Base-by-base conservation (phyloP, 331 rosid genomes). In the Arachis monticola region DNA sequence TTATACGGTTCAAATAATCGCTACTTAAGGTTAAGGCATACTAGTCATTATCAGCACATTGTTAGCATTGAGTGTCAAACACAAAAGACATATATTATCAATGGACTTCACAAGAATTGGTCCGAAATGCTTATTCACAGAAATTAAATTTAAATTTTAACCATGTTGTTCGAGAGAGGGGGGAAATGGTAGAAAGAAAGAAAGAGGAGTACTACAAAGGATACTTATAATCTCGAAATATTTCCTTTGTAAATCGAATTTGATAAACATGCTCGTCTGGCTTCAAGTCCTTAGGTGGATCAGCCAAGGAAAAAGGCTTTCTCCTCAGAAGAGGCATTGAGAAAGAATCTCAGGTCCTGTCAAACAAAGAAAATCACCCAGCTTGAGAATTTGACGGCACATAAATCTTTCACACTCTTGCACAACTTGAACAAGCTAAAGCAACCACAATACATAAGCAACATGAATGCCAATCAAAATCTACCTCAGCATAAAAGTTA, bases 201-300 rank as follows among this genome's bases (percentile, higher is more conserved):
- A 67, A 71, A 69, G 40, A 35, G 53, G 35, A 74, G 14, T 35
- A 57, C 31, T 69, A 41, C 22, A 73, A 51, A 88, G 97, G 97
- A 94, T 94, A 94, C 99, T 42, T 71, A 82, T 94, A 94, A 81
- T 90, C 88, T 65, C 68, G 89, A 67, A 91, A 90, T 67, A 94
- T 85, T 84, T 94, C 99, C 83, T 92, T 85, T 1, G 99, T 92
- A 76, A 79, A 88, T 35, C 97, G 97, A 83, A 94, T 78, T 88
- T 87, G 96, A 84, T 77, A 90, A 60, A 94, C 91, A 57, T 68
- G 85, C 77, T 92, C 99, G 30, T 85, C 76, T 56, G 85, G 83
- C 83, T 85, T 86, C 84, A 94, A 83, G 79, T 90, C 97, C 63
- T 82, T 66, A 38, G 99, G 96, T 8, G 76, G 82, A 69, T 92